Percentiles rank a stretch among this genome's conserved stretches.
Evolutionary conservation across 1,284 basidiomycete genomes (phyloP).

Genomic region (Marasmius oreades): DNA sequence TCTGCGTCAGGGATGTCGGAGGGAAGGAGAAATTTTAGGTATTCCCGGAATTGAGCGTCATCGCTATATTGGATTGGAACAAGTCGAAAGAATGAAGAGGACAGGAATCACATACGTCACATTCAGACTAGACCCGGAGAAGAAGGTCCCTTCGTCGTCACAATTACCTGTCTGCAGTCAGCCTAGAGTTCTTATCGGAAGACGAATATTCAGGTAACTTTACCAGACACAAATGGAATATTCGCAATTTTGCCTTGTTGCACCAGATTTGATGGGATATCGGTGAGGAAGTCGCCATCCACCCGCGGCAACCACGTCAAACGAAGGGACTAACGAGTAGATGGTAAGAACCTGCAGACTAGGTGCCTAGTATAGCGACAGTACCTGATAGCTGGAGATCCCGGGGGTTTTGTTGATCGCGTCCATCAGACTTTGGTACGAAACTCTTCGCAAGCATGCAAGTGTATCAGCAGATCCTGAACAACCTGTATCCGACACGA

Average conservation of each 20-base stretch:
- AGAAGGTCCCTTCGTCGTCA: constrained; percentile 52
- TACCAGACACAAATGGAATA: constrained; percentile 44
- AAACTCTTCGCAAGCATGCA: constrained; percentile 43
- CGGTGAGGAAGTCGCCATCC: constrained; percentile 48
- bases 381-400: constrained; percentile 44
- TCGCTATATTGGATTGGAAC: constrained; percentile 28
- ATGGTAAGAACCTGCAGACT: neutral
- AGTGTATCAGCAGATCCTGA: constrained; percentile 39
- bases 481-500: constrained; percentile 45
- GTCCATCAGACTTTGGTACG: constrained; percentile 36
- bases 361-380: neutral
- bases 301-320: constrained; percentile 48
- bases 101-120: constrained; percentile 31
- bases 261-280: constrained; percentile 36
- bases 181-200: neutral
- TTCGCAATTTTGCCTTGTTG: constrained; percentile 38
- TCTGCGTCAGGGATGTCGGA: constrained; percentile 21
- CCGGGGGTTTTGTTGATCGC: constrained; percentile 41
- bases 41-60: constrained; percentile 31
- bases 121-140: constrained; percentile 40
- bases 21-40: constrained; percentile 31
- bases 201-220: neutral
- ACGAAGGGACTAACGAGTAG: constrained; percentile 28
- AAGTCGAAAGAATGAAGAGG: neutral
- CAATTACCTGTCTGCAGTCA: constrained; percentile 30